phyloP scores from a whole-genome alignment of 2,329 filamentous ascomycete genomes.

The Colletotrichum sublineola region DNA sequence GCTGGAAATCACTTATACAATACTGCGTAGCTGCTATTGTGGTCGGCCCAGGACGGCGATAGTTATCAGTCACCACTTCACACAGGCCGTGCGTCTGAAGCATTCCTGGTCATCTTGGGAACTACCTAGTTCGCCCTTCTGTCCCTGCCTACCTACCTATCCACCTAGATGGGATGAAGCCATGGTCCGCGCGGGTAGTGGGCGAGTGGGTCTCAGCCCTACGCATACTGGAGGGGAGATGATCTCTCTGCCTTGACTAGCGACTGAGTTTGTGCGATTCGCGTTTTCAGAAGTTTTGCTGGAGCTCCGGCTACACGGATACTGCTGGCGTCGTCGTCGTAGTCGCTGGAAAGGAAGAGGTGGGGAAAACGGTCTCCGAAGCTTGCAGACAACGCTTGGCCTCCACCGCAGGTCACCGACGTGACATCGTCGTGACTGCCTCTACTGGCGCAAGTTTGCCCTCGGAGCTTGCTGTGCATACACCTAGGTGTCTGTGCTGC shows the following conservation, averaged over 20 bases:
- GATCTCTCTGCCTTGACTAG: neutral
- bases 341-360: neutral
- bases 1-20: neutral
- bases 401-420: too few relatives aligned
- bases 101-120: neutral
- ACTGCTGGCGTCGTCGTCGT: neutral
- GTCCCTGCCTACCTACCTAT: too few relatives aligned
- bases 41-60: neutral
- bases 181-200: neutral
- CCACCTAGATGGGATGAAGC: neutral
- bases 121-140: too few relatives aligned
- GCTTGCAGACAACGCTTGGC: too few relatives aligned
- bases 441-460: too few relatives aligned
- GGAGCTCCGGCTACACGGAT: neutral
- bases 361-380: neutral
- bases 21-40: neutral
- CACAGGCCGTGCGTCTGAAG: neutral
- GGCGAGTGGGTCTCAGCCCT: constrained; percentile 3
- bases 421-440: too few relatives aligned
- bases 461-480: neutral
- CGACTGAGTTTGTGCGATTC: neutral
- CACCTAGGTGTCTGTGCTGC: too few relatives aligned
- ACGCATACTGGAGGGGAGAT: neutral
- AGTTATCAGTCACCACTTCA: neutral
- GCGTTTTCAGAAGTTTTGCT: neutral